Base-by-base conservation (phyloP, 2,329 filamentous ascomycete genomes). In the Paraconiothyrium brasiliense region DNA sequence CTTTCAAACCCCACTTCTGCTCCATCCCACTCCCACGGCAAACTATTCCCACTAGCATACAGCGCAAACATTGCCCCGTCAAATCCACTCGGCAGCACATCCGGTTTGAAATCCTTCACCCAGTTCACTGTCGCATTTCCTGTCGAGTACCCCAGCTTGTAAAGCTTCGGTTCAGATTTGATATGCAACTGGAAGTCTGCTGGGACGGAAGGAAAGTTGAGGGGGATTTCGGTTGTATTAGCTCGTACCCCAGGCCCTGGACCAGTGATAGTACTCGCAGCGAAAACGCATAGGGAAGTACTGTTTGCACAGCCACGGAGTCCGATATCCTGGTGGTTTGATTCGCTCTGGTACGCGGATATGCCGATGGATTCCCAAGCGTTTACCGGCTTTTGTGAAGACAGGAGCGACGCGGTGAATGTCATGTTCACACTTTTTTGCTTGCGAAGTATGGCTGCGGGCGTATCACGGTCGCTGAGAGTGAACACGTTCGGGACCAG, bases 391-490 rank as follows among this genome's bases (percentile, higher is more conserved):
- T 43, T 39, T 6, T 54, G 30, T 10, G 34, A 30, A 9, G 16
- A 14, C 5, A 39, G 30, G 6, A 54, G 37, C 22, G 51, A 30
- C 7, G 51, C 51, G n/a, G 51, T 37, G 51, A 54, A 54, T 13
- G 51, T 54, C 51, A 54, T 54, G 22, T 54, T 54, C 7, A 54
- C 7, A 9, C 27, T 37, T 11, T 20, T 41, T 14, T 54, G 51
- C 35, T 54, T 54, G 8, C 51, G 16, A 6, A 54, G 20, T 13
- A 54, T 34, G n/a, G 51, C 51, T 6, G 51, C 35, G 9, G 51
- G 51, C 10, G 51, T 54, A 20, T 54, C 51, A 9, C 51, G 32
- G 14, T 54, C 51, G 22, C 51, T 54, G 14, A 54, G 51, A 10
- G 32, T 54, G 51, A 39, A 54, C 13, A 54, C 51, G 24, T 54